Conservation (phyloP, 306 rosid genomes). For the Lathyrus oleraceus region DNA sequence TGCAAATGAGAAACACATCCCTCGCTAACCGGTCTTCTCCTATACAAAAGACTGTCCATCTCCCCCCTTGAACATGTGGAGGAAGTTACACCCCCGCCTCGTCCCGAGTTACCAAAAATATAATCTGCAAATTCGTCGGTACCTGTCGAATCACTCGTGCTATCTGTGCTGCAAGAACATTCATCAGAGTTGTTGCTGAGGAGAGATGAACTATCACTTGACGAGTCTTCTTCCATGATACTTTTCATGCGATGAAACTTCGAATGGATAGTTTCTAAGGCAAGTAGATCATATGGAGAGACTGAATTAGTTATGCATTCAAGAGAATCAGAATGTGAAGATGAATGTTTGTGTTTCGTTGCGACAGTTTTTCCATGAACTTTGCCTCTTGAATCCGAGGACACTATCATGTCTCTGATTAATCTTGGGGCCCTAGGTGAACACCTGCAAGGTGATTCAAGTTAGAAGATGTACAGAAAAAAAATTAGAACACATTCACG, state of each 20-base stretch:
- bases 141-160: conserved; percentile 60
- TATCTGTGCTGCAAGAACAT: conserved; percentile 80
- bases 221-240: conserved; percentile 72
- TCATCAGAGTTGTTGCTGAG: conserved; percentile 74
- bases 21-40: conserved; percentile 27
- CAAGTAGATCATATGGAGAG: conserved; percentile 34
- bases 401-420: conserved; percentile 54
- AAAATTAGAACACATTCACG: background rate
- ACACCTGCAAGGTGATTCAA: conserved; percentile 57
- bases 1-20: conserved; percentile 47
- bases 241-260: conserved; percentile 44
- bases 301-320: conserved; percentile 16
- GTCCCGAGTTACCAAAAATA: conserved; percentile 60
- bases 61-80: conserved; percentile 27
- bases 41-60: conserved; percentile 36
- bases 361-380: conserved; percentile 45
- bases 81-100: conserved; percentile 40
- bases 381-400: conserved; percentile 58
- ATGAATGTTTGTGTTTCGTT: conserved; percentile 42
- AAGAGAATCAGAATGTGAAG: conserved; percentile 38
- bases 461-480: conserved; percentile 17
- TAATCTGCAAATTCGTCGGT: conserved; percentile 75
- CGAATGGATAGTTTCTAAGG: conserved; percentile 38
- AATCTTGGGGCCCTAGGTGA: conserved; percentile 83
- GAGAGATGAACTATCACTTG: conserved; percentile 84